A percentile compares a stretch with the other conserved stretches of the same genome.
These are phyloP conservation scores for Pulveroboletus sp. DNA, from an alignment of 768 basidiomycete species.

Conservation along the genomic window DNA sequence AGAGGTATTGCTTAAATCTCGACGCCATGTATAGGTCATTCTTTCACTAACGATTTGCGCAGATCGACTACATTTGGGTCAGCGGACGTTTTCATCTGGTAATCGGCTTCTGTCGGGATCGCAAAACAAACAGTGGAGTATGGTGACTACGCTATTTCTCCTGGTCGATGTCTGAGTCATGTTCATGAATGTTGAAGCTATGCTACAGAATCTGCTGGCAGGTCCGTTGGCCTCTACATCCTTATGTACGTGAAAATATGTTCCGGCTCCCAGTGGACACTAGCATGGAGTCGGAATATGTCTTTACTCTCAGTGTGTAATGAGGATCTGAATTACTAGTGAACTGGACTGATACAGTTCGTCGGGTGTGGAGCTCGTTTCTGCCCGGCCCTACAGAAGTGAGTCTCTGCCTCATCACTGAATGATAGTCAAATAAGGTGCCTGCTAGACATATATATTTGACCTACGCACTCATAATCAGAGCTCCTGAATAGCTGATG, in stretches of 20 bases:
- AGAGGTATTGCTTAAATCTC: slow-evolving; percentile 1
- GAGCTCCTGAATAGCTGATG: neutral
- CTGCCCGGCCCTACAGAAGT: neutral
- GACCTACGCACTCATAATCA: neutral
- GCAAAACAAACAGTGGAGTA: neutral
- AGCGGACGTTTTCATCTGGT: neutral
- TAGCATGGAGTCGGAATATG: no score
- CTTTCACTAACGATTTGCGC: neutral
- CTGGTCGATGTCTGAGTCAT: neutral
- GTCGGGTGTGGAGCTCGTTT: neutral
- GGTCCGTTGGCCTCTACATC: neutral
- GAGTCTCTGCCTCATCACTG: neutral
- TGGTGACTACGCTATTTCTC: neutral
- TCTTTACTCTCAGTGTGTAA: neutral
- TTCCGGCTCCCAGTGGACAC: no score
- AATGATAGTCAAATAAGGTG: neutral
- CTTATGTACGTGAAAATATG: neutral
- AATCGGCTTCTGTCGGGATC: neutral
- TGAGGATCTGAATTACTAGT: no score
- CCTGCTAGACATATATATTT: neutral
- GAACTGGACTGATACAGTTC: neutral
- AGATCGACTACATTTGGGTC: neutral
- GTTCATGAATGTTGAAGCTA: neutral
- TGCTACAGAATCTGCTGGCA: neutral
- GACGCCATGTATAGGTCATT: neutral